A percentile compares a stretch with the other conserved stretches of the same genome.
These are phyloP conservation scores for Asterella californica DNA, from an alignment of 225 moss, liverwort and hornwort species.

Conservation along the genomic window DNA sequence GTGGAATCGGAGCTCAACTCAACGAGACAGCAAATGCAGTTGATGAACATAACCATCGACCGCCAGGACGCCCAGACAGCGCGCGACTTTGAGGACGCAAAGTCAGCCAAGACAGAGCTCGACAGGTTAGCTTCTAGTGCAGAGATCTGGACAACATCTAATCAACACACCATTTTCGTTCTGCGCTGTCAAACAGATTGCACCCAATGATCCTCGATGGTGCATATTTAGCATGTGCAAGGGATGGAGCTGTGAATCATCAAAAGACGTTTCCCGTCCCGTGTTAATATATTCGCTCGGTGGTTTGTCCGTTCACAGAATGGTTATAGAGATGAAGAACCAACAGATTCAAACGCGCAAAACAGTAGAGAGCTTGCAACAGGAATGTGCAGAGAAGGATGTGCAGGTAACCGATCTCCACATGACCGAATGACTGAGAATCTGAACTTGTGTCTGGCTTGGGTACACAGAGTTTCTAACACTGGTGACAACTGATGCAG, in stretches of 20 bases:
- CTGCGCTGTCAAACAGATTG: neutral
- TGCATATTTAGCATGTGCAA: no score
- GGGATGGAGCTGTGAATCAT: neutral
- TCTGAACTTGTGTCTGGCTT: neutral
- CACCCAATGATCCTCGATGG: neutral
- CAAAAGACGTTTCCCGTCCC: neutral
- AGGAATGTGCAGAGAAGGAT: constrained; percentile 83
- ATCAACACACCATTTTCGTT: neutral
- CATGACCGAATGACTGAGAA: neutral
- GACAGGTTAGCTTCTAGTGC: constrained; percentile 58
- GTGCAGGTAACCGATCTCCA: constrained; percentile 44
- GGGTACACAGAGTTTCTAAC: neutral
- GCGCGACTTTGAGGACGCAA: constrained; percentile 50
- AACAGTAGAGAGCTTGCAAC: constrained; percentile 55
- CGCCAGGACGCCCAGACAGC: constrained; percentile 50
- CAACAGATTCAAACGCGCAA: constrained; percentile 64
- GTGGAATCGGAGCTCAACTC: constrained; percentile 68
- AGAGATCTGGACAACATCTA: no score
- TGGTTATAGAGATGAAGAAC: constrained; percentile 49
- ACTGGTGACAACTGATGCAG: constrained; percentile 32
- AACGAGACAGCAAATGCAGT: constrained; percentile 56
- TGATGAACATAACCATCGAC: constrained; percentile 59
- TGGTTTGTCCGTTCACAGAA: constrained; percentile 29
- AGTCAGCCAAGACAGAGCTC: constrained; percentile 50
- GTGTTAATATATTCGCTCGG: neutral